Evolutionary conservation across 768 basidiomycete species (phyloP).

Genomic region (Trametes cubensis): DNA sequence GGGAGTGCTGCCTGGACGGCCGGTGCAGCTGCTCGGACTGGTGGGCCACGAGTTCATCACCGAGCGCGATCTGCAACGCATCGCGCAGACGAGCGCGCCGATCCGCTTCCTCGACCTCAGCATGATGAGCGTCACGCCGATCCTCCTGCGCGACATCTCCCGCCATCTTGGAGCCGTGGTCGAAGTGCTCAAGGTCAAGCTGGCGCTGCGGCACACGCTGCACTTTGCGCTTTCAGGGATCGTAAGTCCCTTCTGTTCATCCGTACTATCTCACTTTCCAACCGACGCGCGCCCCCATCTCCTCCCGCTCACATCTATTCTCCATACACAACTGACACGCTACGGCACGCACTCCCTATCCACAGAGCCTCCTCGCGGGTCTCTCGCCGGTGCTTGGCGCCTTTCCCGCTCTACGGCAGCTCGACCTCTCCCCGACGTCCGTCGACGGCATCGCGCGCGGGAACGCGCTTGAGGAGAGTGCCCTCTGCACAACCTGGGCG

Average conservation of each 20-base stretch:
- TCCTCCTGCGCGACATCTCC: slow-evolving; percentile 58
- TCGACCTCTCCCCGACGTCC: slow-evolving; percentile 65
- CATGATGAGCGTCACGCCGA: slow-evolving; percentile 59
- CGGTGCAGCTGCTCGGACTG: slow-evolving; percentile 57
- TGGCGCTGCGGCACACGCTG: slow-evolving; percentile 66
- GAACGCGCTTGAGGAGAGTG: slow-evolving; percentile 48
- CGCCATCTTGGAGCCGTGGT: slow-evolving; percentile 53
- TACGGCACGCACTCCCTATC: slow-evolving; percentile 2
- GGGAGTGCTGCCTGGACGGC: slow-evolving; percentile 60
- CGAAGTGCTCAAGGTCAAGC: slow-evolving; percentile 54
- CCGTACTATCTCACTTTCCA: background rate
- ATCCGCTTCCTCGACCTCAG: slow-evolving; percentile 61
- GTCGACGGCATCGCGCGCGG: slow-evolving; percentile 48
- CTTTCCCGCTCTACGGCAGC: slow-evolving; percentile 50
- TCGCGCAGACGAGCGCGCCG: slow-evolving; percentile 51
- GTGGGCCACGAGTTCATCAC: slow-evolving; percentile 60
- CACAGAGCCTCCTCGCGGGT: slow-evolving; percentile 58
- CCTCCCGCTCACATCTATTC: background rate
- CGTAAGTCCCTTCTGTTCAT: slow-evolving; percentile 44
- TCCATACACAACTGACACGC: background rate
- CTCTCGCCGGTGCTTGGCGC: slow-evolving; percentile 59
- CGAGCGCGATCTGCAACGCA: slow-evolving; percentile 50
- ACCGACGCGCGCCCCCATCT: background rate
- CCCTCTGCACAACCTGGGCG: slow-evolving; percentile 56
- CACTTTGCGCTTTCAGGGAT: slow-evolving; percentile 66